Percentiles rank a stretch among this genome's conserved stretches.
These are phyloP conservation scores for Claviceps quebecensis DNA, from an alignment of 2,329 filamentous ascomycete species.

Conservation along the genomic window DNA sequence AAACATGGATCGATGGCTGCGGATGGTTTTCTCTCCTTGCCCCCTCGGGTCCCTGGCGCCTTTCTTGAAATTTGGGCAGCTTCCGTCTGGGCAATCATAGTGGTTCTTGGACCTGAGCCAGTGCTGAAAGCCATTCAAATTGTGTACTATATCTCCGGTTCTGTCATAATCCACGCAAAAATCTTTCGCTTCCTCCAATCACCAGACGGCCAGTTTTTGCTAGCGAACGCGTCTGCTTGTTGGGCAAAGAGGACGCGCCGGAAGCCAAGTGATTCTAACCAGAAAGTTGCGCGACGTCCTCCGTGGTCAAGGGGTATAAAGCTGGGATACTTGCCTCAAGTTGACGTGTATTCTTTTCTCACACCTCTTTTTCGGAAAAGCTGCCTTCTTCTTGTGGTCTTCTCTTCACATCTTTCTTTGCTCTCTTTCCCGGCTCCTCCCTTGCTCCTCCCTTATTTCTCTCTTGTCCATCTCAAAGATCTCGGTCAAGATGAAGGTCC, in stretches of 20 bases:
- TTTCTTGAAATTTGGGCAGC: too few relatives aligned
- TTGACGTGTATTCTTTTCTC: not conserved
- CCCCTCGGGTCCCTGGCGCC: too few relatives aligned
- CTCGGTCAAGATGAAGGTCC: slow-evolving; percentile 1
- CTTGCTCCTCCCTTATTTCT: not conserved
- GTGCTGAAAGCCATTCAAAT: too few relatives aligned
- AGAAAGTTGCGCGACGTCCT: too few relatives aligned
- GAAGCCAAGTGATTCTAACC: too few relatives aligned
- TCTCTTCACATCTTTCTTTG: not conserved
- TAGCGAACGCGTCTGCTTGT: not conserved
- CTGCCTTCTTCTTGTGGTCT: too few relatives aligned
- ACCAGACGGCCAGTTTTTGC: not conserved
- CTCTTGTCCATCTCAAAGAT: not conserved
- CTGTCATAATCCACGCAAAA: too few relatives aligned
- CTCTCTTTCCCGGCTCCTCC: not conserved
- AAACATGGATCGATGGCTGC: not conserved
- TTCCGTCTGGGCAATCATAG: too few relatives aligned
- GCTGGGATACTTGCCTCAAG: not conserved
- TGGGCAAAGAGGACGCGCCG: too few relatives aligned
- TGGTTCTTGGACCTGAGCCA: too few relatives aligned
- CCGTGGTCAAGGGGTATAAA: not conserved
- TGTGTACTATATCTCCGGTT: too few relatives aligned
- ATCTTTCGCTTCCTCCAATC: not conserved
- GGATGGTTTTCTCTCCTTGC: not conserved
- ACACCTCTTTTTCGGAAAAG: too few relatives aligned